Evolutionary conservation across 441 rosid species (phyloP).

Genomic region (Aleurites moluccanus): DNA sequence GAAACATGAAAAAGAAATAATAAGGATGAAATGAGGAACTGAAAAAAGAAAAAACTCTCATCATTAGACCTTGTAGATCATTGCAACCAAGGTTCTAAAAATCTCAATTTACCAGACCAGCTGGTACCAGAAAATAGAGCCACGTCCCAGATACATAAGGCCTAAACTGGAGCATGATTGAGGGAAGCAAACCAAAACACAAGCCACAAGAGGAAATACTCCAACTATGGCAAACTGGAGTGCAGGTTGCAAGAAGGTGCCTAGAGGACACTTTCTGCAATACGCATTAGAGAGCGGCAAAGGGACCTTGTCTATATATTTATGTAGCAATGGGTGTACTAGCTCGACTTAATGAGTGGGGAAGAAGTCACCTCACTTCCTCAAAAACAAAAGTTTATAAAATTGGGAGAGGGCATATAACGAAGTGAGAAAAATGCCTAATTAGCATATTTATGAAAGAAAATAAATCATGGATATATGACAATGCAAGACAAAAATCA

Average conservation of each 20-base stretch:
- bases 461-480: not conserved
- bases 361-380: no score
- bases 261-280: no score
- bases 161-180: not conserved
- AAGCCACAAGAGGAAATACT: no score
- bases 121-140: not conserved
- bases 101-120: not conserved
- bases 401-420: no score
- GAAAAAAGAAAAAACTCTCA: not conserved
- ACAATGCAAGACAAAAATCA: not conserved
- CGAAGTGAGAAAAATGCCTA: no score
- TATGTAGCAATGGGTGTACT: no score
- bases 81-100: not conserved
- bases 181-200: not conserved
- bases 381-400: no score
- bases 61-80: not conserved
- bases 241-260: no score
- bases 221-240: no score
- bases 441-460: not conserved
- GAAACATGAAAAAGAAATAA: not conserved
- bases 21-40: not conserved
- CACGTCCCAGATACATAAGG: not conserved
- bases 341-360: no score
- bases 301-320: no score
- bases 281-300: no score